Base-by-base conservation (phyloP, 1,284 basidiomycete genomes). In the Pseudozyma sp. region DNA sequence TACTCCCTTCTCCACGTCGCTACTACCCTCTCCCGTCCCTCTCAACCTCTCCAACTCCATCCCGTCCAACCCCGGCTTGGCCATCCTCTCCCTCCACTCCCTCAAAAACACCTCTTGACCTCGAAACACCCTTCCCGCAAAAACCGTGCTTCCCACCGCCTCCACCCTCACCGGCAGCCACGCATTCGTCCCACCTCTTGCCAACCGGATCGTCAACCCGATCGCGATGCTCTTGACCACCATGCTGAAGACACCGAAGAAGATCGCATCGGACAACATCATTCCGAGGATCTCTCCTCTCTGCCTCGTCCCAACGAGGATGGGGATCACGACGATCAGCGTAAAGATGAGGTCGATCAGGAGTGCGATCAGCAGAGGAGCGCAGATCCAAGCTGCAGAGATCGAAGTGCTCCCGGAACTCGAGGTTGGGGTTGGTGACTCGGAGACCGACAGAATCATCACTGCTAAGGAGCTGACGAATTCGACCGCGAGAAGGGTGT, bases 41-140 rank as follows among this genome's bases (percentile, higher is more conserved):
- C 9, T 8, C 8, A 54, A 17, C 10, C 16, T 31, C 1, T 48
- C 53, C 44, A 67, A 14, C 30, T 51, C 55, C 13, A 66, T 56
- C 1, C 42, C 13, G 8, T 29, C 29, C 29, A 67, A 34, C 33
- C 50, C 54, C 11, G 67, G 67, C 1, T 53, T 33, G 0, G 60
- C 61, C 13, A 48, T 69, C 31, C 53, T 52, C 34, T 69, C 60
- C 16, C 40, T 17, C 3, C 48, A 53, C 14, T 16, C 7, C 14
- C 17, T 33, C 35, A 73, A 14, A 31, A 64, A 73, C 7, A 19
- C 37, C 13, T 61, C 56, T n/a, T 73, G 70, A 13, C 60, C 55
- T 5, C 65, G 44, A 19, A 73, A 73, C n/a, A 73, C 57, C 9
- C 65, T 24, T 13, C 70, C 68, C 0, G 70, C 70, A 39, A 68